A percentile compares a stretch with the other conserved stretches of the same genome.
phyloP scores from a whole-genome alignment of 2,329 filamentous ascomycete genomes.

The Albophoma yamanashiensis region DNA sequence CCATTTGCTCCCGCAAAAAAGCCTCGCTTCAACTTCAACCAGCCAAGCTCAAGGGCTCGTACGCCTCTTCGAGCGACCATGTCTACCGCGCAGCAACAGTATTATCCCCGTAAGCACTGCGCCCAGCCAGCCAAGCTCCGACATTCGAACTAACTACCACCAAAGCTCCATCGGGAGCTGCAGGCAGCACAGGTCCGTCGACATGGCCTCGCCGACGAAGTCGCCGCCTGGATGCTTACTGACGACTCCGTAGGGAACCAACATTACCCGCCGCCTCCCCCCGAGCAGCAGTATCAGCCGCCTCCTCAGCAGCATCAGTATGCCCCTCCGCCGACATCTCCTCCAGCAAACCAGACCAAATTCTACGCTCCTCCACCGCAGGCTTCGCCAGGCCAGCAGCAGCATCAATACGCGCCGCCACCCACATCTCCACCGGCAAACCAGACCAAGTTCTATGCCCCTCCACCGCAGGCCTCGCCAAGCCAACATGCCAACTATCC shows the following conservation, averaged over 20 bases:
- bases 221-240: background rate
- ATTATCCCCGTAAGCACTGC: conserved; percentile 33
- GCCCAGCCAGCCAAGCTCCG: background rate
- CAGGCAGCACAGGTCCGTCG: conserved; percentile 14
- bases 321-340: conserved; percentile 35
- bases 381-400: conserved; percentile 5
- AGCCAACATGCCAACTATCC: conserved; percentile 13
- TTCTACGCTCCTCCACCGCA: conserved; percentile 27
- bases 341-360: conserved; percentile 32
- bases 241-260: conserved; percentile 7
- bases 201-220: background rate
- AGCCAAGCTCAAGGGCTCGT: background rate
- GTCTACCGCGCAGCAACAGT: conserved; percentile 27
- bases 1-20: background rate
- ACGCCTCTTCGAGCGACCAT: conserved; percentile 8
- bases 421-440: conserved; percentile 36
- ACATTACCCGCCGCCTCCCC: conserved; percentile 32
- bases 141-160: background rate
- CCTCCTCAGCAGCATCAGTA: conserved; percentile 18
- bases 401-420: conserved; percentile 28
- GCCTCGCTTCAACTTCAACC: background rate
- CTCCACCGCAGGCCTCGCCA: conserved; percentile 12
- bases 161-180: conserved; percentile 5
- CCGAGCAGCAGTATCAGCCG: conserved; percentile 11
- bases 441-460: conserved; percentile 33